Conservation (phyloP, 2,329 filamentous ascomycete species). For the Neurospora sp. region DNA sequence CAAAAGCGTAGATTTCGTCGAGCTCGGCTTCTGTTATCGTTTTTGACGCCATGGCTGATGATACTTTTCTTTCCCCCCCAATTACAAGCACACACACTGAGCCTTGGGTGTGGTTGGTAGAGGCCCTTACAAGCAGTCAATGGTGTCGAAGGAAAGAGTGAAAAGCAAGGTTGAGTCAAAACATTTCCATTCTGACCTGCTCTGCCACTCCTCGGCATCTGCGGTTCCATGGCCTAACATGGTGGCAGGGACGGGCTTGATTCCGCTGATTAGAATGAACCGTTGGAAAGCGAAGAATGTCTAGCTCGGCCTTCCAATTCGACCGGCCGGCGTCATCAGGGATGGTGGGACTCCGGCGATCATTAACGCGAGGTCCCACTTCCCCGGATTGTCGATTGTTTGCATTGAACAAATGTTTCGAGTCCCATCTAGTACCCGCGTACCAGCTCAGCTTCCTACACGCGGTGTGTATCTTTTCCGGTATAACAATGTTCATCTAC, state of each 20-base stretch:
- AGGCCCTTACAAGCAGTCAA: not conserved
- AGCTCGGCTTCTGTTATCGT: constrained; percentile 37
- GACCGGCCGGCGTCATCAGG: not conserved
- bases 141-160: not conserved
- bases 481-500: not conserved
- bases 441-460: not conserved
- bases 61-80: not conserved
- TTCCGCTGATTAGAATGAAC: not conserved
- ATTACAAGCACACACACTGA: not conserved
- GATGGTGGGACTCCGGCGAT: not conserved
- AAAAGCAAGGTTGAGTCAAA: not conserved
- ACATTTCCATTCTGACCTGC: not conserved
- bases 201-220: not conserved
- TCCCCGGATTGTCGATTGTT: not conserved
- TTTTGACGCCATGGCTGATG: constrained; percentile 1
- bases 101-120: not conserved
- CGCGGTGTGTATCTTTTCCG: not conserved
- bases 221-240: not conserved
- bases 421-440: not conserved
- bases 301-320: not conserved
- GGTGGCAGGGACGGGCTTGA: not conserved
- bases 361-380: not conserved
- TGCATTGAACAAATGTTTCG: not conserved
- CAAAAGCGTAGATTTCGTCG: constrained; percentile 58
- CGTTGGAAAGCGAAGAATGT: not conserved